Conservation (phyloP, 306 rosid species). For the Medicago ruthenica region DNA sequence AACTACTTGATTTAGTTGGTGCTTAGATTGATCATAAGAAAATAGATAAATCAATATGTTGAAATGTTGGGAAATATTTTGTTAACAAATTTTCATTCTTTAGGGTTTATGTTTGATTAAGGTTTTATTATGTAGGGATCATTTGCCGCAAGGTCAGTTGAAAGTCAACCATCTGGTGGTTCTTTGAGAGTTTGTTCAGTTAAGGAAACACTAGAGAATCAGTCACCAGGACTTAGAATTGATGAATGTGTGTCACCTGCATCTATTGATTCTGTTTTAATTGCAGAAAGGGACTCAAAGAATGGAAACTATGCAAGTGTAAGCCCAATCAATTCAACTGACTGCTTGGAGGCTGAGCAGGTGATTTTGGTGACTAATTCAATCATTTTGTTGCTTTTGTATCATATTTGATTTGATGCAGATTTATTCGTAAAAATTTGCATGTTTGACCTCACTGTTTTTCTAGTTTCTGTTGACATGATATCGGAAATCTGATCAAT, state of each 20-base stretch:
- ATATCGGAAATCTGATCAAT: conserved; percentile 15
- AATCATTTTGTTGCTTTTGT: neutral
- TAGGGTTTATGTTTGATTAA: conserved; percentile 5
- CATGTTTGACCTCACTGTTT: conserved; percentile 12
- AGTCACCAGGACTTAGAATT: conserved; percentile 63
- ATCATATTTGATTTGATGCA: conserved; percentile 18
- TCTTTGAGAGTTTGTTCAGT: conserved; percentile 65
- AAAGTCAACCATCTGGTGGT: conserved; percentile 75
- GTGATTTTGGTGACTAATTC: conserved; percentile 44
- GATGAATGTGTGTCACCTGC: conserved; percentile 88
- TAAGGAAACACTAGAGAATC: conserved; percentile 69
- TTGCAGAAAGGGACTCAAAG: conserved; percentile 82
- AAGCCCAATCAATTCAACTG: conserved; percentile 68
- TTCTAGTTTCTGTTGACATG: conserved; percentile 17
- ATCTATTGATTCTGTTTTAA: conserved; percentile 86
- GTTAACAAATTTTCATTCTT: neutral
- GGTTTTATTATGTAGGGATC: conserved; percentile 58
- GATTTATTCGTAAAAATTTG: neutral
- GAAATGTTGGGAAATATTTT: conserved; percentile 2
- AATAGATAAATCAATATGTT: neutral
- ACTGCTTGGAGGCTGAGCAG: conserved; percentile 88
- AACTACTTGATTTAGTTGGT: neutral
- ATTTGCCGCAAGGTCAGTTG: conserved; percentile 77
- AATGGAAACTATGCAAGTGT: conserved; percentile 62
- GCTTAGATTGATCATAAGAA: neutral